phyloP scores from a whole-genome alignment of 495 filamentous ascomycete species.

The Talaromyces borbonicus region DNA sequence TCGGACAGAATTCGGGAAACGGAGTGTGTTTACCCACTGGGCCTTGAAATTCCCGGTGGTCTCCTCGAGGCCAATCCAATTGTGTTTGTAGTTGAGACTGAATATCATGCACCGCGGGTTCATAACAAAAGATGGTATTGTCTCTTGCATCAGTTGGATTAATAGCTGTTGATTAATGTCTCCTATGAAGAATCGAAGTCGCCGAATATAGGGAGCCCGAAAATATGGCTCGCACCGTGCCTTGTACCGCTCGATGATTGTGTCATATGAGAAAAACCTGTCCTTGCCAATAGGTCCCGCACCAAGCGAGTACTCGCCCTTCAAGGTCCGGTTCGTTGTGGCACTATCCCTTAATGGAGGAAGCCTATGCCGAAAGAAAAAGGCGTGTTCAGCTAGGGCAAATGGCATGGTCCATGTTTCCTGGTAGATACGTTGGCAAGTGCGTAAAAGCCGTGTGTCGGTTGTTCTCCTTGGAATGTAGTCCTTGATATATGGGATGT shows the following conservation, averaged over 20 bases:
- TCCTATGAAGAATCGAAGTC: too few relatives aligned
- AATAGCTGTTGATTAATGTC: too few relatives aligned
- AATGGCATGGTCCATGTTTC: constrained; percentile 23
- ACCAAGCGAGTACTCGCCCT: too few relatives aligned
- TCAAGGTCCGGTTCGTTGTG: too few relatives aligned
- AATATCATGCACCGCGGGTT: not conserved
- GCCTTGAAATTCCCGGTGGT: not conserved
- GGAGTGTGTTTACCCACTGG: not conserved
- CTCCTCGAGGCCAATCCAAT: not conserved
- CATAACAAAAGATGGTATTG: too few relatives aligned
- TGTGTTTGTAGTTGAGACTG: not conserved
- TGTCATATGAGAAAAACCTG: too few relatives aligned
- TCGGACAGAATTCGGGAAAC: not conserved
- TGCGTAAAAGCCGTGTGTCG: constrained; percentile 13
- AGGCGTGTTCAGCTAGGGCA: constrained; percentile 15
- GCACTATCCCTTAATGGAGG: not conserved
- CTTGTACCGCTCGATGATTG: too few relatives aligned
- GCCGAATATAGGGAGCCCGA: too few relatives aligned
- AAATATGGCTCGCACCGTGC: too few relatives aligned
- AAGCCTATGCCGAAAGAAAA: constrained; percentile 8
- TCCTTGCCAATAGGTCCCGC: too few relatives aligned
- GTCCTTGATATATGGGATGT: too few relatives aligned
- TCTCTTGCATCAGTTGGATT: too few relatives aligned
- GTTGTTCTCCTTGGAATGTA: constrained; percentile 12
- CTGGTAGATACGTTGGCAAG: constrained; percentile 14